Evolutionary conservation across 805 yeast genomes (phyloP), one percentile per base, ranked within the genome.

Genomic region (Kluyveromyces starmeri): DNA sequence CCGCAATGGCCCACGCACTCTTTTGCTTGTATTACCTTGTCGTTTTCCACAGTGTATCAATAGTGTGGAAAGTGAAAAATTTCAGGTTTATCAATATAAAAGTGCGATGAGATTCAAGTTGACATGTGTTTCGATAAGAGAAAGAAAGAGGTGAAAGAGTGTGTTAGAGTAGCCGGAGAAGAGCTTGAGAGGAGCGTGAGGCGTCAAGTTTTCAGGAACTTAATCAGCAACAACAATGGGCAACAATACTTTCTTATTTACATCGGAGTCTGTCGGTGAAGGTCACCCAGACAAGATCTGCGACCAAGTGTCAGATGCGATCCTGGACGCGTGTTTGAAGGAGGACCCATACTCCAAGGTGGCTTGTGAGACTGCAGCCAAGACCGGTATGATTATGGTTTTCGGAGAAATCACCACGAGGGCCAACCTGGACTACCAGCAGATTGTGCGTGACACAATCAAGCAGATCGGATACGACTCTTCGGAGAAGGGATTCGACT

Each of bases 361-460:
- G 62, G 98, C 96, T 32, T 92, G 98, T 73, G 98, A 92, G 70
- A 84, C 98, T 42, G 97, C 98, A 48, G 81, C 97, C 55, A 92
- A 92, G 73, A 92, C 98, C 48, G 98, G 98, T 71, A 78, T 92
- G 95, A 86, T 92, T 60, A 83, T 92, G 94, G 96, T 92, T 48
- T 92, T 92, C 60, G 98, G 98, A 71, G 98, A 92, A 70, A 92
- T 92, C 66, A 89, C 98, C 70, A 92, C 98, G 68, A 82, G 77
- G 62, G 98, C 98, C 50, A 67, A 69, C 45, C 71, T 92, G 59
- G 98, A 92, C 73, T 92, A 75, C 83, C 98, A 92, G 70, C 85
- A 89, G 70, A 79, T 92, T 57, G 77, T 92, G 64, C 86, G 98
- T 73, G 96, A 92, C 65, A 92, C 98, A 64, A 83, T 92, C 70